phyloP scores from a whole-genome alignment of 169 alveolate species.

The Plasmodium vivax region DNA sequence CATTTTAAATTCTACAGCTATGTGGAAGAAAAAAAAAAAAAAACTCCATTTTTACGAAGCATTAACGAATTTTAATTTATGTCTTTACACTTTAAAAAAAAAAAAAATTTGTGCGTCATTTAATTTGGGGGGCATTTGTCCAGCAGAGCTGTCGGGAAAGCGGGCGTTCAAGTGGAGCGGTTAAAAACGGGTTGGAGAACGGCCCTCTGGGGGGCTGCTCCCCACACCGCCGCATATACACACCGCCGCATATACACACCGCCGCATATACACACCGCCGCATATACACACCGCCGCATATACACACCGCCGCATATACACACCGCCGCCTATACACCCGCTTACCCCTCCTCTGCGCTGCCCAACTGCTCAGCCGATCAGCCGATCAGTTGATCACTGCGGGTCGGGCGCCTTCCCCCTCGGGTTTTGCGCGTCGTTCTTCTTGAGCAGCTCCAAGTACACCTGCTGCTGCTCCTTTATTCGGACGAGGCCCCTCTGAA shows the following conservation, averaged over 20 bases:
- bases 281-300: no score
- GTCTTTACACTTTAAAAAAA: neutral
- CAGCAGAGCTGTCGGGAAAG: neutral
- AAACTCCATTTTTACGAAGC: neutral
- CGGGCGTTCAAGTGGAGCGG: neutral
- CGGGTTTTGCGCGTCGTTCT: neutral
- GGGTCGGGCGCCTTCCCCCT: neutral
- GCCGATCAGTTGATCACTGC: neutral
- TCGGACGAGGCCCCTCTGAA: constrained; percentile 15
- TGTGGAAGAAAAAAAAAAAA: neutral
- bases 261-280: no score
- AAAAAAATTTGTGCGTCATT: neutral
- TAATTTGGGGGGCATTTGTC: neutral
- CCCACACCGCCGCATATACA: neutral
- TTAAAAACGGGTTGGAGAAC: neutral
- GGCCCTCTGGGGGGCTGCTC: neutral
- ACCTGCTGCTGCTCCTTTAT: constrained; percentile 49
- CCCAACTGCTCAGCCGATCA: neutral
- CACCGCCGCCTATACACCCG: no score
- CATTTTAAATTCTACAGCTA: neutral
- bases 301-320: no score
- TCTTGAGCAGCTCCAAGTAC: constrained; percentile 20
- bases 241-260: no score
- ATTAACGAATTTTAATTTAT: neutral
- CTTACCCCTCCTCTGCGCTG: neutral